Conservation (phyloP, 768 basidiomycete genomes). For the Calocera viscosa region DNA sequence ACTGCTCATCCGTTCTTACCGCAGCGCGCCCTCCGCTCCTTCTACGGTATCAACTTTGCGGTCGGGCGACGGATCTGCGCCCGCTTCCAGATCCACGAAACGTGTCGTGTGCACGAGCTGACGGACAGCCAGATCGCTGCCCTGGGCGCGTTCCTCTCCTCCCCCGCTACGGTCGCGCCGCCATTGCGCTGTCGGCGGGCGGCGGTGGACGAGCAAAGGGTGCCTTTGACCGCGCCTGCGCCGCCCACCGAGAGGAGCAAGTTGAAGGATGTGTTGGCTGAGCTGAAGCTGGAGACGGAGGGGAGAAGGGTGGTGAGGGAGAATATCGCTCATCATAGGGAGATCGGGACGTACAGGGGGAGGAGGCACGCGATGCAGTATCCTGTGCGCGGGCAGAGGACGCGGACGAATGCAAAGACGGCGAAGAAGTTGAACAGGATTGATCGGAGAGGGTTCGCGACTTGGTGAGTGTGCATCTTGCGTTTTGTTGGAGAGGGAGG, state of each 20-base stretch:
- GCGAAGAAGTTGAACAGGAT: constrained; percentile 83
- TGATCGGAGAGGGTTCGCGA: constrained; percentile 41
- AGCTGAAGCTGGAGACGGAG: constrained; percentile 79
- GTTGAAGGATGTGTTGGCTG: constrained; percentile 48
- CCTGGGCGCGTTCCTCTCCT: constrained; percentile 88
- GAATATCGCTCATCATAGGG: constrained; percentile 84
- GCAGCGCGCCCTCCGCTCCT: constrained; percentile 78
- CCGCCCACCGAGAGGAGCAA: constrained; percentile 12
- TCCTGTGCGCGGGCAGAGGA: constrained; percentile 90
- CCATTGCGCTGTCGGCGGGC: constrained; percentile 60
- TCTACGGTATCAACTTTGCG: constrained; percentile 75
- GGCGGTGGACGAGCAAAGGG: constrained; percentile 36
- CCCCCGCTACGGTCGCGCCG: constrained; percentile 61
- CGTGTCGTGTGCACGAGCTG: constrained; percentile 65
- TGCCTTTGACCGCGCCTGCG: constrained; percentile 10
- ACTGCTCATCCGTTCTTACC: too few relatives aligned
- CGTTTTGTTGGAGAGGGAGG: not conserved
- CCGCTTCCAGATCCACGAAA: constrained; percentile 82
- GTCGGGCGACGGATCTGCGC: constrained; percentile 76
- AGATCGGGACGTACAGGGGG: constrained; percentile 90
- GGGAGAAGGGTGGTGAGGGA: constrained; percentile 67
- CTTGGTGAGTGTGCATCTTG: constrained; percentile 11
- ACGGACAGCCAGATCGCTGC: constrained; percentile 79
- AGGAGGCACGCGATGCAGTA: constrained; percentile 84
- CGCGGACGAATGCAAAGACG: constrained; percentile 78